A percentile compares a stretch with the other conserved stretches of the same genome.
phyloP scores from a whole-genome alignment of 2,329 filamentous ascomycete species.

The Scolecobasidium constrictum region DNA sequence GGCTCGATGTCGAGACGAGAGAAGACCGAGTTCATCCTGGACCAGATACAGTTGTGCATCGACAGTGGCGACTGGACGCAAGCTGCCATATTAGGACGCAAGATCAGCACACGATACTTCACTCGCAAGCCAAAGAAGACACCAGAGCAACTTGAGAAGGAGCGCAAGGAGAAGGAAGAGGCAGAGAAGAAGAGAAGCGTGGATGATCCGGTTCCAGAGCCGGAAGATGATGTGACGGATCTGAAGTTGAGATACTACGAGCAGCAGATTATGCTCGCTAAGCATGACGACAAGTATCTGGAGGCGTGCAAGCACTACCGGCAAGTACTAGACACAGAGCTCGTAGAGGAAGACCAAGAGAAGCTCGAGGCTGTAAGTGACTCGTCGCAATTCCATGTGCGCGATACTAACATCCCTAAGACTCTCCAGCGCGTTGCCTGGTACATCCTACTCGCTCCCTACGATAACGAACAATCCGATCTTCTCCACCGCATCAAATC shows the following conservation, averaged over 20 bases:
- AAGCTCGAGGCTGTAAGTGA: slow-evolving; percentile 67
- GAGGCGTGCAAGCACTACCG: slow-evolving; percentile 98
- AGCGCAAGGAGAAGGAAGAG: slow-evolving; percentile 73
- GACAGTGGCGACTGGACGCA: slow-evolving; percentile 95
- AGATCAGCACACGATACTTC: slow-evolving; percentile 94
- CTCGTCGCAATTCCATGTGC: neutral
- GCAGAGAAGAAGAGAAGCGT: slow-evolving; percentile 72
- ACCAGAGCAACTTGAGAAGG: slow-evolving; percentile 79
- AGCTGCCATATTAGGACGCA: slow-evolving; percentile 82
- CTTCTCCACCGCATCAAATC: slow-evolving; percentile 85
- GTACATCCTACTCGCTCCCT: slow-evolving; percentile 90
- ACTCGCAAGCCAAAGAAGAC: slow-evolving; percentile 85
- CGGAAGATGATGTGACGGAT: slow-evolving; percentile 85
- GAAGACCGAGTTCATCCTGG: slow-evolving; percentile 97
- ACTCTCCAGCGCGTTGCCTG: slow-evolving; percentile 91
- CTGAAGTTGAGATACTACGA: slow-evolving; percentile 94
- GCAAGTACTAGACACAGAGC: slow-evolving; percentile 91
- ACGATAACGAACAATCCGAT: slow-evolving; percentile 98
- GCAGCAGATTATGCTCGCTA: slow-evolving; percentile 89
- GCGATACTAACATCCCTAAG: slow-evolving; percentile 32
- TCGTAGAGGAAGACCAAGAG: slow-evolving; percentile 78
- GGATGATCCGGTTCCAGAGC: slow-evolving; percentile 64
- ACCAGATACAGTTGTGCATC: slow-evolving; percentile 90
- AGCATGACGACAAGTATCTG: slow-evolving; percentile 95
- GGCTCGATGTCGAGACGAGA: slow-evolving; percentile 95